Conservation (phyloP, 495 filamentous ascomycete species). For the Hypoxylon fuscum region DNA sequence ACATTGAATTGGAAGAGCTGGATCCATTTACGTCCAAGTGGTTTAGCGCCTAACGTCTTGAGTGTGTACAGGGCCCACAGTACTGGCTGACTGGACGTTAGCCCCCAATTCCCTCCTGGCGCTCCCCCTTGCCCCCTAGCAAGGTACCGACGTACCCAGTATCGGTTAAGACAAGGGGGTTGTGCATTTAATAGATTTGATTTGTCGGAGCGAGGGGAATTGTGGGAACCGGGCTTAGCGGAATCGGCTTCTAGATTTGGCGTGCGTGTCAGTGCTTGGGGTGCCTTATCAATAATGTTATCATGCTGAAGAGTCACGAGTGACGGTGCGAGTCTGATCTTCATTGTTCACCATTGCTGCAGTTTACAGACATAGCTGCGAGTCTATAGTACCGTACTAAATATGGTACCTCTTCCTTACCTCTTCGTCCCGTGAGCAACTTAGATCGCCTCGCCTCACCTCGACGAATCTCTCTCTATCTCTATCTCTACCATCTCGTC, state of each 20-base stretch:
- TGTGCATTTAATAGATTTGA: neutral
- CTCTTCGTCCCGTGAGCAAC: constrained; percentile 35
- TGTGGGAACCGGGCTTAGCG: constrained; percentile 29
- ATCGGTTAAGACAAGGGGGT: neutral
- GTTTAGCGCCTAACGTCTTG: neutral
- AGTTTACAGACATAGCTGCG: no score
- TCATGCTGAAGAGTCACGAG: constrained; percentile 46
- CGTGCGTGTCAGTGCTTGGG: constrained; percentile 20
- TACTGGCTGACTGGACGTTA: no score
- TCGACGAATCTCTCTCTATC: constrained; percentile 16
- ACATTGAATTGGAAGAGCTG: constrained; percentile 7
- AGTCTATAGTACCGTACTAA: constrained; percentile 18
- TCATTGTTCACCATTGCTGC: constrained; percentile 33
- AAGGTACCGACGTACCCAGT: constrained; percentile 29
- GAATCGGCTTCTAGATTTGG: constrained; percentile 40
- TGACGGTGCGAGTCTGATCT: constrained; percentile 45
- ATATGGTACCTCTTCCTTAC: constrained; percentile 27
- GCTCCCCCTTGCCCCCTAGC: no score
- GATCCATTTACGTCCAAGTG: neutral
- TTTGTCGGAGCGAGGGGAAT: constrained; percentile 12
- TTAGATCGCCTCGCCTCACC: constrained; percentile 23
- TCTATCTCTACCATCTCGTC: constrained; percentile 22
- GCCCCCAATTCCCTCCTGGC: no score
- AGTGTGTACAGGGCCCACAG: neutral
- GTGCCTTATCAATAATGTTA: constrained; percentile 43